A percentile compares a stretch with the other conserved stretches of the same genome.
Conservation (phyloP, 2,329 filamentous ascomycete genomes). For the Phoma sp. region DNA sequence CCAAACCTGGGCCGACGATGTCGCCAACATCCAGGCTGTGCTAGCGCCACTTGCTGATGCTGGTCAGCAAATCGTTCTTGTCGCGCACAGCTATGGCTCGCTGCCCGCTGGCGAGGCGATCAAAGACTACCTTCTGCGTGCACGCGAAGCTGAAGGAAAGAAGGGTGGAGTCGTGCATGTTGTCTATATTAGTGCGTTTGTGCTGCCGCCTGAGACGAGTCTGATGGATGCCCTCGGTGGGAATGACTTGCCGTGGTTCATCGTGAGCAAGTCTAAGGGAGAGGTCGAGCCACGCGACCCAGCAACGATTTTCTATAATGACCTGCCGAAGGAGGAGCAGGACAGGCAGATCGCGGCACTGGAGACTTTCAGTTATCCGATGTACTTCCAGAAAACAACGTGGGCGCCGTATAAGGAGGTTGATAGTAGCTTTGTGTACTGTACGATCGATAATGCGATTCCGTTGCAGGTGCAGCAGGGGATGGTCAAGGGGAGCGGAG, state of each 20-base stretch:
- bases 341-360: neutral
- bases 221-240: conserved; percentile 2
- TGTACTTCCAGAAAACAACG: conserved; percentile 6
- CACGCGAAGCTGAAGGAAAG: neutral
- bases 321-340: neutral
- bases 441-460: conserved; percentile 1
- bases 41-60: neutral
- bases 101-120: conserved; percentile 1
- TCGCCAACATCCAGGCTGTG: neutral
- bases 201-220: neutral
- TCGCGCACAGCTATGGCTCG: conserved; percentile 2
- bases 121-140: neutral
- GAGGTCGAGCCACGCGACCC: neutral
- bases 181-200: neutral
- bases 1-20: neutral
- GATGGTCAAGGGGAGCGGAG: conserved; percentile 1
- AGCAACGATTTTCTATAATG: neutral
- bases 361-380: neutral
- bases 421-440: neutral
- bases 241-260: conserved; percentile 2
- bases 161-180: neutral
- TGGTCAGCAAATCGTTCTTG: neutral
- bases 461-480: neutral
- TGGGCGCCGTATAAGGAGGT: conserved; percentile 3
- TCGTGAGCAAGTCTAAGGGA: neutral